Conservation (phyloP, 371 early-diverging fungal genomes). For the Saksenaea vasiformis region DNA sequence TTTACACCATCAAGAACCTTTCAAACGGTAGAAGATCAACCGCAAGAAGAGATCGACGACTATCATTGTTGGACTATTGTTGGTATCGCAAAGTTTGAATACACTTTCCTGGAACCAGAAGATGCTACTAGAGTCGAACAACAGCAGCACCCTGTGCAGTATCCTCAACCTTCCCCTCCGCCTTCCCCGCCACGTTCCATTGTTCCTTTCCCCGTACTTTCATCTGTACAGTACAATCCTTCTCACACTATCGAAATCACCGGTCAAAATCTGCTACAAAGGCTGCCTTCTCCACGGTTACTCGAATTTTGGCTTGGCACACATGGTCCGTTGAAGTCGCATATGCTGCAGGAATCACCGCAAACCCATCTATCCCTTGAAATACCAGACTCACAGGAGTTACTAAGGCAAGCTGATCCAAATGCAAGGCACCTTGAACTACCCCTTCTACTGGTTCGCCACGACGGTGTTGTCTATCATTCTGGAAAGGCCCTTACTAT, state of each 20-base stretch:
- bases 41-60: conserved; percentile 61
- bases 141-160: not conserved
- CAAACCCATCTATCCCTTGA: conserved; percentile 14
- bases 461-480: conserved; percentile 44
- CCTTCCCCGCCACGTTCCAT: conserved; percentile 43
- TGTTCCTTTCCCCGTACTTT: conserved; percentile 42
- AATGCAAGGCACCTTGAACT: conserved; percentile 31
- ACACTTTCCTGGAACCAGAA: conserved; percentile 44
- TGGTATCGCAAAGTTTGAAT: conserved; percentile 60
- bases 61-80: conserved; percentile 88
- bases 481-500: conserved; percentile 37
- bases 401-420: conserved; percentile 12
- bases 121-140: conserved; percentile 6
- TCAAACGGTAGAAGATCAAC: not conserved
- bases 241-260: conserved; percentile 27
- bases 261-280: conserved; percentile 36
- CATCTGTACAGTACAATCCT: conserved; percentile 23
- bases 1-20: conserved; percentile 24
- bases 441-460: conserved; percentile 36
- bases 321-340: conserved; percentile 30
- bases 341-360: conserved; percentile 10
- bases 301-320: conserved; percentile 47
- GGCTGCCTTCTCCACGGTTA: conserved; percentile 15
- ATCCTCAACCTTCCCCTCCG: conserved; percentile 26
- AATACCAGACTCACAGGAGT: conserved; percentile 31